phyloP scores from a whole-genome alignment of 176 grass and related monocot species.

The Elaeis guineensis region DNA sequence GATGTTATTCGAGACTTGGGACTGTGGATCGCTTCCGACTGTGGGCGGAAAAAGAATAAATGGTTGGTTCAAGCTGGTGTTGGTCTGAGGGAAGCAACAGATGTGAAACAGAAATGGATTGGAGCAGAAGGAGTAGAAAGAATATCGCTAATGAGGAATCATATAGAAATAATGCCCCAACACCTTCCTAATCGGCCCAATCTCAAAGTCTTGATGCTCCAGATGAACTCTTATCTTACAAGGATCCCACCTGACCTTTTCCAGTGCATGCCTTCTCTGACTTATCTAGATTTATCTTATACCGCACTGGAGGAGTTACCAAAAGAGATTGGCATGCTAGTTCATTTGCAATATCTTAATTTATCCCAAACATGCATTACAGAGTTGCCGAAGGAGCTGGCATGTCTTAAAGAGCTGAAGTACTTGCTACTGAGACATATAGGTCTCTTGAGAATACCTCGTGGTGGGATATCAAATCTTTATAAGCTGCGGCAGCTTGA shows the following conservation, averaged over 20 bases:
- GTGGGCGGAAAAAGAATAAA: conserved; percentile 18
- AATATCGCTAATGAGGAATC: conserved; percentile 51
- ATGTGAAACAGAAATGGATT: conserved; percentile 26
- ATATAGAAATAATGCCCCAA: conserved; percentile 14
- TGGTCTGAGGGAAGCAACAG: conserved; percentile 24
- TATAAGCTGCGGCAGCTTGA: too few relatives aligned
- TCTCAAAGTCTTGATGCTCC: conserved; percentile 17
- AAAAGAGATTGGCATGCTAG: conserved; percentile 32
- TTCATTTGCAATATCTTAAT: conserved; percentile 51
- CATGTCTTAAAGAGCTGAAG: too few relatives aligned
- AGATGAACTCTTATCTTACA: not conserved
- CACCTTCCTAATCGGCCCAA: not conserved
- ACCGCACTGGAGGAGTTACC: conserved; percentile 27
- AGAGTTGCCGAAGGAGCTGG: conserved; percentile 17
- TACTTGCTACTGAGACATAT: too few relatives aligned
- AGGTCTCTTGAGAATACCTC: too few relatives aligned
- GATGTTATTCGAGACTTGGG: conserved; percentile 49
- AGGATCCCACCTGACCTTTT: not conserved
- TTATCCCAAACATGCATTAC: conserved; percentile 37
- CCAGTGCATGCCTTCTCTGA: conserved; percentile 29
- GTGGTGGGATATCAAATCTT: too few relatives aligned
- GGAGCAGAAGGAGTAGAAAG: not conserved
- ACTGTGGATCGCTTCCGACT: conserved; percentile 17
- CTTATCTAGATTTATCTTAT: conserved; percentile 51
- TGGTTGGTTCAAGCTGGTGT: conserved; percentile 47